phyloP scores from a whole-genome alignment of 2,329 filamentous ascomycete species.

The Thielaviopsis musarum region DNA sequence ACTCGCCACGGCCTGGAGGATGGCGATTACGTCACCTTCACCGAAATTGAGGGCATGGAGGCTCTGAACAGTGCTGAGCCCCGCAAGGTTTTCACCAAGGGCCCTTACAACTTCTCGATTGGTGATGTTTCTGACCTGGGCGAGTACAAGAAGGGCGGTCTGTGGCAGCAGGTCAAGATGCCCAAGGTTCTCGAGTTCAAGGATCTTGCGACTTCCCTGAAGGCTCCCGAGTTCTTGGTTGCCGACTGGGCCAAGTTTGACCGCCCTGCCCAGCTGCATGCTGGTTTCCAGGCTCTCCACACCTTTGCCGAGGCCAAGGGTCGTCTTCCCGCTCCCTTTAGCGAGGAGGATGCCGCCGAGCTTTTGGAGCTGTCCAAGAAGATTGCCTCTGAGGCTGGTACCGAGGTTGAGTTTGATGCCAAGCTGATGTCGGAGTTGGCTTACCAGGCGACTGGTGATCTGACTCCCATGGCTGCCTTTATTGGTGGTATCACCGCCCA shows the following conservation, averaged over 20 bases:
- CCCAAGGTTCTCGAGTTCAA: slow-evolving; percentile 87
- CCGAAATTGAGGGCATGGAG: slow-evolving; percentile 86
- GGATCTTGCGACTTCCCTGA: slow-evolving; percentile 57
- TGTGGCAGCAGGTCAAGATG: slow-evolving; percentile 97
- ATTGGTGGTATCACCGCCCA: slow-evolving; percentile 90
- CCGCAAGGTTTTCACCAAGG: slow-evolving; percentile 83
- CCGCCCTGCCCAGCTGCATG: slow-evolving; percentile 76
- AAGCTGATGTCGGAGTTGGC: slow-evolving; percentile 86
- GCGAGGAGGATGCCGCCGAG: slow-evolving; percentile 66
- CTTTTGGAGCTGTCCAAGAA: slow-evolving; percentile 59
- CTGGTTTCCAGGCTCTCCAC: slow-evolving; percentile 85
- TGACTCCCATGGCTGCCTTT: slow-evolving; percentile 84
- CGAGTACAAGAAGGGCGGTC: slow-evolving; percentile 71
- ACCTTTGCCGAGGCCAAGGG: slow-evolving; percentile 63
- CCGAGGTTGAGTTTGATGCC: slow-evolving; percentile 75
- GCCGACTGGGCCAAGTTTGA: slow-evolving; percentile 98
- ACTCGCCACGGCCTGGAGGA: slow-evolving; percentile 90
- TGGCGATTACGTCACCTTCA: slow-evolving; percentile 90
- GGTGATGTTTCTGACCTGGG: slow-evolving; percentile 80
- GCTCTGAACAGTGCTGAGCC: slow-evolving; percentile 67
- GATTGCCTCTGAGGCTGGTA: slow-evolving; percentile 56
- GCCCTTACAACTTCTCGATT: slow-evolving; percentile 93
- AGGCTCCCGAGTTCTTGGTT: slow-evolving; percentile 75
- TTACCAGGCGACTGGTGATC: slow-evolving; percentile 82
- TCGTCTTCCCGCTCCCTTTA: slow-evolving; percentile 65